Evolutionary conservation across 2,329 filamentous ascomycete genomes (phyloP).

Genomic region (Sporothrix brunneoviolacea): DNA sequence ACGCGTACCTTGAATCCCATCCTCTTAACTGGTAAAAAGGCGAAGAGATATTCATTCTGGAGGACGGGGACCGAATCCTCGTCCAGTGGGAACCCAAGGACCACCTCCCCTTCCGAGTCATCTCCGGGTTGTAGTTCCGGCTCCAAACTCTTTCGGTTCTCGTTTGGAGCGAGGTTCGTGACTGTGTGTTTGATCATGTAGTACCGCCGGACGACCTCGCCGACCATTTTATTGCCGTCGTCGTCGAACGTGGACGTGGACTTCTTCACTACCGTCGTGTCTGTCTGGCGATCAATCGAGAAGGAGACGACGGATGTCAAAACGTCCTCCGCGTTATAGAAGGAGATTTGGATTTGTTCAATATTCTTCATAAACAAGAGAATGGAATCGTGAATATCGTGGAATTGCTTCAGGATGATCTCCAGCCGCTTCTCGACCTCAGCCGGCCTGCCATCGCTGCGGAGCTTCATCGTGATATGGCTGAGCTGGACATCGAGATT

Average conservation of each 20-base stretch:
- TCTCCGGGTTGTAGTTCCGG: slow-evolving; percentile 20
- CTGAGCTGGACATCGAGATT: slow-evolving; percentile 21
- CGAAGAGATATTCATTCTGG: slow-evolving; percentile 36
- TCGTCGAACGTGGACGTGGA: not conserved
- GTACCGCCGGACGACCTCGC: slow-evolving; percentile 15
- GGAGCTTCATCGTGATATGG: slow-evolving; percentile 33
- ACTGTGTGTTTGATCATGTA: slow-evolving; percentile 27
- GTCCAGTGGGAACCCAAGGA: slow-evolving; percentile 41
- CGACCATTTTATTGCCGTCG: not conserved
- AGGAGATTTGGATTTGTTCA: slow-evolving; percentile 24
- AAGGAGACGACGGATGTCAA: not conserved
- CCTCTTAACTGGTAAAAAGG: slow-evolving; percentile 38
- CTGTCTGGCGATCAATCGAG: not conserved
- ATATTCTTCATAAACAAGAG: slow-evolving; percentile 39
- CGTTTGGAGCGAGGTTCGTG: slow-evolving; percentile 26
- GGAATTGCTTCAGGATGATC: slow-evolving; percentile 28
- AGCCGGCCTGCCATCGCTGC: slow-evolving; percentile 21
- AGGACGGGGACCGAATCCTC: slow-evolving; percentile 27
- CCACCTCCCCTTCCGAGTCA: slow-evolving; percentile 28
- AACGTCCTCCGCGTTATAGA: slow-evolving; percentile 21
- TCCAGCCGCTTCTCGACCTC: slow-evolving; percentile 16
- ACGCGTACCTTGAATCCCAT: slow-evolving; percentile 33
- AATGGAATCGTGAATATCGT: slow-evolving; percentile 31
- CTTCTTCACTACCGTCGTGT: not conserved
- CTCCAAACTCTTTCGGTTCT: slow-evolving; percentile 29